Percentiles rank a stretch among this genome's conserved stretches.
Conservation (phyloP, 805 yeast genomes). For the Ogataea saltuana region DNA sequence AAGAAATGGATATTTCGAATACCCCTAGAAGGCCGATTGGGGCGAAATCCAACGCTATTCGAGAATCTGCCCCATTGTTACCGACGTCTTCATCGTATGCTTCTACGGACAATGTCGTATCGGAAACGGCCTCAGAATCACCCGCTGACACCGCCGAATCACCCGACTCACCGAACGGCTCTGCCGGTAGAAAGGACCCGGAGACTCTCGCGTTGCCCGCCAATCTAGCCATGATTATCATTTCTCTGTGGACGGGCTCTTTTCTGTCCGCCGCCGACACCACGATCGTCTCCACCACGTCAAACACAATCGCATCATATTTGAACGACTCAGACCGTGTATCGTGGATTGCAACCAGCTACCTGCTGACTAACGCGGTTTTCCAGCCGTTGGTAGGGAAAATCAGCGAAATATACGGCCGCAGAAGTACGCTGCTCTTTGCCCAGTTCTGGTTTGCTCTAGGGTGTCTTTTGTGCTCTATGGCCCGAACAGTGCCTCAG, state of each 20-base stretch:
- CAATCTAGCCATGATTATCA: constrained; percentile 16
- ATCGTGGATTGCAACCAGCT: constrained; percentile 74
- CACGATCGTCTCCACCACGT: constrained; percentile 59
- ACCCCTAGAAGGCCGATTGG: not conserved
- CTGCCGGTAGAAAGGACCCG: constrained; percentile 4
- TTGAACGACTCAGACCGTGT: constrained; percentile 51
- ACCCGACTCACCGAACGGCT: constrained; percentile 12
- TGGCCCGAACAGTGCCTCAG: constrained; percentile 43
- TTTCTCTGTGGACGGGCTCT: constrained; percentile 45
- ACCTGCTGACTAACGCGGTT: constrained; percentile 66
- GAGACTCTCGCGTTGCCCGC: constrained; percentile 6
- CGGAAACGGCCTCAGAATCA: not conserved
- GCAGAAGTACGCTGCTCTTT: constrained; percentile 45
- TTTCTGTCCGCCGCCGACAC: constrained; percentile 59
- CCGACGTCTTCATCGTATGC: too few relatives aligned
- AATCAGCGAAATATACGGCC: constrained; percentile 63
- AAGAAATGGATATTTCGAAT: not conserved
- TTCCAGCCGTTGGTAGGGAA: constrained; percentile 77
- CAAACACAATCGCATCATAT: constrained; percentile 60
- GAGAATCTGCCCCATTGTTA: too few relatives aligned
- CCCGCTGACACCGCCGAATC: constrained; percentile 10
- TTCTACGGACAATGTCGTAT: too few relatives aligned
- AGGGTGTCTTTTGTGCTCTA: constrained; percentile 45
- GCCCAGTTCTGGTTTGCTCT: constrained; percentile 47
- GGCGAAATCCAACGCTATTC: too few relatives aligned